These are phyloP conservation scores for Coemansia sp. DNA, from an alignment of 192 early-diverging fungal genomes.

Conservation along the genomic window DNA sequence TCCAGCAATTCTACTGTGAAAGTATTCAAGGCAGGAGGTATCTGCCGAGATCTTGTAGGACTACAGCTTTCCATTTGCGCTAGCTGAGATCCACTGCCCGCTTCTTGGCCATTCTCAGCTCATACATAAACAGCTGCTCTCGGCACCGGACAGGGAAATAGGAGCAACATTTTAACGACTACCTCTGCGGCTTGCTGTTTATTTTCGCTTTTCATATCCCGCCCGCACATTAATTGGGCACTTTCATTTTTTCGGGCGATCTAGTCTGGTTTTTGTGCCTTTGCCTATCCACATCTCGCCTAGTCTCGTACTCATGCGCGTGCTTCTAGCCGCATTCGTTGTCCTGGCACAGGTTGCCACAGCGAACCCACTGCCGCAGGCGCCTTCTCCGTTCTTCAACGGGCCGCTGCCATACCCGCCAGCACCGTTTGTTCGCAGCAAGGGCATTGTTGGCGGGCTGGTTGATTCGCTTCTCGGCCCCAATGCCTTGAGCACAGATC, in stretches of 20 bases:
- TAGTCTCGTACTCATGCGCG: conserved; percentile 29
- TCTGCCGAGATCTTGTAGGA: not conserved
- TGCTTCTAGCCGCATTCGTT: conserved; percentile 43
- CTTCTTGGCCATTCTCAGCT: not conserved
- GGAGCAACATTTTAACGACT: conserved; percentile 7
- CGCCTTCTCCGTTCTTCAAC: conserved; percentile 6
- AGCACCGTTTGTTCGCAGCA: conserved; percentile 38
- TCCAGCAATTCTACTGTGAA: conserved; percentile 1
- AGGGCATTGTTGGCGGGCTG: conserved; percentile 45
- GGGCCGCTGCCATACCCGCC: conserved; percentile 28
- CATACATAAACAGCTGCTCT: not conserved
- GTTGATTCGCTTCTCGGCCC: conserved; percentile 37
- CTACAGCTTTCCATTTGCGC: not conserved
- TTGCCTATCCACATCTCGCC: not conserved
- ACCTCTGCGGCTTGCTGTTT: not conserved
- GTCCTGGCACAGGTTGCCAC: conserved; percentile 46
- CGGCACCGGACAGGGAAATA: not conserved
- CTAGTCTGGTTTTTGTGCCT: not conserved
- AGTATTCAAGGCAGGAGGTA: not conserved
- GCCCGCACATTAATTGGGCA: not conserved
- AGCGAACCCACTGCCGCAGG: conserved; percentile 27
- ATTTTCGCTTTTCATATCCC: conserved; percentile 2
- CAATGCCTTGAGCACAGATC: conserved; percentile 39
- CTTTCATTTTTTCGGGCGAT: not conserved
- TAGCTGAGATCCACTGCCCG: not conserved